phyloP scores from a whole-genome alignment of 192 early-diverging fungal genomes.

The Gorgonomyces haynaldii region DNA sequence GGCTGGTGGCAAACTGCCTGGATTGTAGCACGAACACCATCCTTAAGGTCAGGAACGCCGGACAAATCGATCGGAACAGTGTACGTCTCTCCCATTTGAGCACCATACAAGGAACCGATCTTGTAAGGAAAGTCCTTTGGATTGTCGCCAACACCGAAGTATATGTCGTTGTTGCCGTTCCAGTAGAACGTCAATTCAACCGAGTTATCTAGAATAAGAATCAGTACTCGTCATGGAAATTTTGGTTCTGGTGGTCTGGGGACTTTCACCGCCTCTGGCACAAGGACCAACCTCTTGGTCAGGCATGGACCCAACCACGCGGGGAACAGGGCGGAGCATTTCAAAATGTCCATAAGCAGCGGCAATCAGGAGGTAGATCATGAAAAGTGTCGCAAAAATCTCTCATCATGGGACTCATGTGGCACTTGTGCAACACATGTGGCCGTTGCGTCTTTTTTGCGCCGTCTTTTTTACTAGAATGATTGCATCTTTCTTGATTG shows the following conservation, averaged over 20 bases:
- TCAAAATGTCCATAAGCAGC: slow-evolving; percentile 9
- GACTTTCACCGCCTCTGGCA: neutral
- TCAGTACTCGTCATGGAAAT: neutral
- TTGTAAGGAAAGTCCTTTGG: slow-evolving; percentile 17
- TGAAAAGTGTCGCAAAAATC: too few species aligned
- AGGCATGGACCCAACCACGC: slow-evolving; percentile 7
- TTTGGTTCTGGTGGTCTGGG: neutral
- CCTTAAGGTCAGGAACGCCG: slow-evolving; percentile 5
- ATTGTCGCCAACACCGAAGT: slow-evolving; percentile 11
- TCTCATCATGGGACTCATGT: too few species aligned
- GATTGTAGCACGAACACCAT: neutral
- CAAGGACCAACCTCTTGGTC: slow-evolving; percentile 8
- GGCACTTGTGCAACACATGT: too few species aligned
- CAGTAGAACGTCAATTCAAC: slow-evolving; percentile 11
- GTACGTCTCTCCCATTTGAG: slow-evolving; percentile 11
- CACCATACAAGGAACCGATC: slow-evolving; percentile 8
- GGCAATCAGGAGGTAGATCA: slow-evolving; percentile 6
- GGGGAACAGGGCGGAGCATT: slow-evolving; percentile 5
- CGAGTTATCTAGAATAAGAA: neutral
- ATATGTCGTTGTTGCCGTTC: slow-evolving; percentile 15
- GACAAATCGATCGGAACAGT: slow-evolving; percentile 9
- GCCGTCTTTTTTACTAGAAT: too few species aligned
- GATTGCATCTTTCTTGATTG: neutral
- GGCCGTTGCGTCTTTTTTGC: too few species aligned
- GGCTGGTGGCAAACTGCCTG: slow-evolving; percentile 15